Evolutionary conservation across 2,329 filamentous ascomycete genomes (phyloP).

Genomic region (Fusarium falciforme): DNA sequence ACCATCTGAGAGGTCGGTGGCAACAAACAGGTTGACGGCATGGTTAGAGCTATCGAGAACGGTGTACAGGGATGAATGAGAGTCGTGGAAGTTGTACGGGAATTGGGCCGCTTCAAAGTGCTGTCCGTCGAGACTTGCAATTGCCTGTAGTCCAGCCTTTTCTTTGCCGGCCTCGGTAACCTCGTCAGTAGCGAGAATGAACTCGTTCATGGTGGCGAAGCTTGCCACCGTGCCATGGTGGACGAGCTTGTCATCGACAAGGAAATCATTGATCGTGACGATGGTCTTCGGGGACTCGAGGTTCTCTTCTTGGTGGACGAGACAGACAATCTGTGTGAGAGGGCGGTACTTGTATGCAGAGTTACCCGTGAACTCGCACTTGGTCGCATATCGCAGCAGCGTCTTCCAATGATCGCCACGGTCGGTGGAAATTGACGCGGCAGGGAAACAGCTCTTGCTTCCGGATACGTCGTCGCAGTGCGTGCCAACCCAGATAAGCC

Average conservation of each 20-base stretch:
- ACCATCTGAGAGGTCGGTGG: constrained; percentile 73
- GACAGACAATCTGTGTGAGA: constrained; percentile 69
- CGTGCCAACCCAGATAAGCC: constrained; percentile 90
- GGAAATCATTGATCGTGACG: constrained; percentile 83
- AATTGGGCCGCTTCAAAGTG: constrained; percentile 87
- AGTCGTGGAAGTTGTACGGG: constrained; percentile 84
- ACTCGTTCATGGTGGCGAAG: constrained; percentile 96
- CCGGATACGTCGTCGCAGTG: constrained; percentile 69
- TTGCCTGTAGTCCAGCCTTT: constrained; percentile 75
- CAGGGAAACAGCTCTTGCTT: constrained; percentile 72
- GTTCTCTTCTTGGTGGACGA: constrained; percentile 66
- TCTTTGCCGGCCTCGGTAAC: constrained; percentile 65
- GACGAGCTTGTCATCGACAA: constrained; percentile 66
- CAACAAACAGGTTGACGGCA: constrained; percentile 93
- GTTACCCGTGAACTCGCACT: constrained; percentile 87
- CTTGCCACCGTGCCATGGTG: constrained; percentile 74
- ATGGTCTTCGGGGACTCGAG: constrained; percentile 74
- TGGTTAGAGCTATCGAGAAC: constrained; percentile 95
- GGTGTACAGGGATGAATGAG: constrained; percentile 86
- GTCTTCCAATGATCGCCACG: constrained; percentile 84
- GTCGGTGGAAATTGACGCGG: constrained; percentile 82
- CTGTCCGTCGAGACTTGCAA: constrained; percentile 86
- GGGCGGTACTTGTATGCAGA: constrained; percentile 65
- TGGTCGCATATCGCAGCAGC: constrained; percentile 78
- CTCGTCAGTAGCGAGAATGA: constrained; percentile 85